Percentiles rank a stretch among this genome's conserved stretches.
These are phyloP conservation scores for Stagonosporopsis cucurbitacearum DNA, from an alignment of 2,329 filamentous ascomycete genomes.

Conservation along the genomic window DNA sequence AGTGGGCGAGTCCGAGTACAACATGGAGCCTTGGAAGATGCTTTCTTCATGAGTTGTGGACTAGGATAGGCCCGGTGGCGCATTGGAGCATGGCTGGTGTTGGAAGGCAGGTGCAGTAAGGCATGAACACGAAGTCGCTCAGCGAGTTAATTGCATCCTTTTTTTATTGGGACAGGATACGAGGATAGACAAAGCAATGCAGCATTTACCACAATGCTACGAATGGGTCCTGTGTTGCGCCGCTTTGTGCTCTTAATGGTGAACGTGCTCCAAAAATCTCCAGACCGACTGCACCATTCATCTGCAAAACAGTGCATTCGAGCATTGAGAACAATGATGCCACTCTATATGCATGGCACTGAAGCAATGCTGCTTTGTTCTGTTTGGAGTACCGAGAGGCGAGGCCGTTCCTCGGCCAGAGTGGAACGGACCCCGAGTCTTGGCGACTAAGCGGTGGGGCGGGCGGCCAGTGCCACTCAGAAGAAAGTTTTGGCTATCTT, in stretches of 20 bases:
- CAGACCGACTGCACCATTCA: background rate
- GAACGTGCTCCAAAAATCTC: background rate
- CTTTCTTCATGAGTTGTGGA: background rate
- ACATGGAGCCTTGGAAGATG: conserved; percentile 13
- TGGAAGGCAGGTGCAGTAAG: background rate
- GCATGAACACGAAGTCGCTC: conserved; percentile 7
- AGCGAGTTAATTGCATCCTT: background rate
- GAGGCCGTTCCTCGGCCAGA: conserved; percentile 2
- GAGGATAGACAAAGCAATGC: conserved; percentile 13
- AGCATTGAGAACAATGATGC: background rate
- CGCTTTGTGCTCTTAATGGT: background rate
- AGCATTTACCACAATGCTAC: background rate
- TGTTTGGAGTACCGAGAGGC: background rate
- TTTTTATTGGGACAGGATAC: background rate
- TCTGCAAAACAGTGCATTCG: no score
- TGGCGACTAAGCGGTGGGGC: conserved; percentile 13
- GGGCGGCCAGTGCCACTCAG: conserved; percentile 10
- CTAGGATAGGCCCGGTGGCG: background rate
- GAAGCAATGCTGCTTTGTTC: background rate
- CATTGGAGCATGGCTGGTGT: background rate
- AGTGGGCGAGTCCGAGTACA: background rate
- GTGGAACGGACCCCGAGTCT: background rate
- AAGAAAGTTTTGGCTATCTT: conserved; percentile 18
- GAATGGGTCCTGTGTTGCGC: background rate
- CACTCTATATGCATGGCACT: background rate